A percentile compares a stretch with the other conserved stretches of the same genome.
These are phyloP conservation scores for Phyllachora maydis DNA, from an alignment of 2,329 filamentous ascomycete species.

Conservation along the genomic window DNA sequence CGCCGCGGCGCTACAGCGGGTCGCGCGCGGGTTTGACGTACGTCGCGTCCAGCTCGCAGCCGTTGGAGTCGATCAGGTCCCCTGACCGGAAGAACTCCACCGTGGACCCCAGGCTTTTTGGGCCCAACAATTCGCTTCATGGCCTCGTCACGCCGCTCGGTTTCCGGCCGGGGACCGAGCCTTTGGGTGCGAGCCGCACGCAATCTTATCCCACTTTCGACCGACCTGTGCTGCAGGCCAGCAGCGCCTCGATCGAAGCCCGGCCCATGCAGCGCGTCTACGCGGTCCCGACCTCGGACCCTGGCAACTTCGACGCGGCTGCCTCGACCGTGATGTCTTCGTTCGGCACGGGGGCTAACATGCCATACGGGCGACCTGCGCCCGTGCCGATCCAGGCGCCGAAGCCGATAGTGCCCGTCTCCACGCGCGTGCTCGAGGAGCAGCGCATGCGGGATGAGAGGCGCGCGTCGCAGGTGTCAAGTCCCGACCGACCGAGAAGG, in stretches of 20 bases:
- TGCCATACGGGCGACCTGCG: constrained; percentile 25
- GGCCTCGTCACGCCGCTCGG: constrained; percentile 34
- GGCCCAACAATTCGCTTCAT: constrained; percentile 37
- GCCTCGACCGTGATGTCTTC: constrained; percentile 17
- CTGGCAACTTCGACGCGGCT: constrained; percentile 35
- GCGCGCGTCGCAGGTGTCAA: constrained; percentile 11
- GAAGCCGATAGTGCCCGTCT: constrained; percentile 56
- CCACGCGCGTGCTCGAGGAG: constrained; percentile 43
- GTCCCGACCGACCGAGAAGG: too few species aligned
- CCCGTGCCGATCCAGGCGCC: constrained; percentile 66
- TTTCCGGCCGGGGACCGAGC: constrained; percentile 21
- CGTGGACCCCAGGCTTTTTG: constrained; percentile 37
- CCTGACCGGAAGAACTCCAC: constrained; percentile 21
- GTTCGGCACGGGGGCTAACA: too few species aligned
- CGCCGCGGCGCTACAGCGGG: constrained; percentile 4
- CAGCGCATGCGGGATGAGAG: constrained; percentile 13
- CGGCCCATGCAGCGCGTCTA: constrained; percentile 40
- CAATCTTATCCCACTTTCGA: too few species aligned
- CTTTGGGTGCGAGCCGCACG: too few species aligned
- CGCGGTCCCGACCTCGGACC: constrained; percentile 46
- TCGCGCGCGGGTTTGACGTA: constrained; percentile 3
- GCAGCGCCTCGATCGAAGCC: constrained; percentile 14
- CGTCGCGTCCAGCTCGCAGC: background rate
- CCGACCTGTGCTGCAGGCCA: too few species aligned
- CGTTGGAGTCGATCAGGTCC: constrained; percentile 7